Conservation (phyloP, 2,329 filamentous ascomycete species). For the Aquanectria penicillioides region DNA sequence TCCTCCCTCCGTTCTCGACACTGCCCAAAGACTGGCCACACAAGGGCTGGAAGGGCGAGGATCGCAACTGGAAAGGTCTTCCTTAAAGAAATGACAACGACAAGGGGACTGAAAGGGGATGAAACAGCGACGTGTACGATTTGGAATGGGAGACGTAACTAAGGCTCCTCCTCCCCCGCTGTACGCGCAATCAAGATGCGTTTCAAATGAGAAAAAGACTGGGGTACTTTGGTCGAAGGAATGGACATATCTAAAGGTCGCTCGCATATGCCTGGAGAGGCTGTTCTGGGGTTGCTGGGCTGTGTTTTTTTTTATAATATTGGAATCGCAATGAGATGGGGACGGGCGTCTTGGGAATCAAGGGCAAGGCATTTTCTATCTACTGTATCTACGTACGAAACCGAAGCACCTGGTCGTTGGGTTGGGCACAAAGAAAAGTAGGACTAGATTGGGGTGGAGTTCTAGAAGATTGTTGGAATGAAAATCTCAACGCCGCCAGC, state of each 20-base stretch:
- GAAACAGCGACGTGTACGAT: constrained; percentile 18
- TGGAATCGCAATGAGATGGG: constrained; percentile 8
- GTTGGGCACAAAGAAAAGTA: constrained; percentile 14
- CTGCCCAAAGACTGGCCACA: constrained; percentile 71
- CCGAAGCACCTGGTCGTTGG: constrained; percentile 16
- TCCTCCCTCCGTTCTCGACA: constrained; percentile 64
- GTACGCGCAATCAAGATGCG: constrained; percentile 13
- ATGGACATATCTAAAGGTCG: constrained; percentile 15
- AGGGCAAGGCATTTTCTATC: constrained; percentile 5
- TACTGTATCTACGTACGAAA: constrained; percentile 17
- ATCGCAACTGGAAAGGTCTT: constrained; percentile 39
- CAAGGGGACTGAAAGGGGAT: background rate
- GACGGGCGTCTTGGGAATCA: constrained; percentile 21
- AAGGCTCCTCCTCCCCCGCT: background rate
- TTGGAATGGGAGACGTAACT: constrained; percentile 18
- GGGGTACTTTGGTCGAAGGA: background rate
- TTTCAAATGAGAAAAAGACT: background rate
- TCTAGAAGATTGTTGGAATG: constrained; percentile 1
- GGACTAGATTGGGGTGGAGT: constrained; percentile 4
- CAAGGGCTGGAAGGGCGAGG: constrained; percentile 41
- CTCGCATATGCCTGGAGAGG: constrained; percentile 12
- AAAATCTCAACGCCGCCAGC: constrained; percentile 9
- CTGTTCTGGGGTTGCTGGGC: constrained; percentile 13
- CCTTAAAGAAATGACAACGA: constrained; percentile 20
- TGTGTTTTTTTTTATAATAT: constrained; percentile 11